Evolutionary conservation across 2,329 filamentous ascomycete genomes (phyloP), one percentile per base, ranked within the genome.

Genomic region (Colletotrichum limetticola): DNA sequence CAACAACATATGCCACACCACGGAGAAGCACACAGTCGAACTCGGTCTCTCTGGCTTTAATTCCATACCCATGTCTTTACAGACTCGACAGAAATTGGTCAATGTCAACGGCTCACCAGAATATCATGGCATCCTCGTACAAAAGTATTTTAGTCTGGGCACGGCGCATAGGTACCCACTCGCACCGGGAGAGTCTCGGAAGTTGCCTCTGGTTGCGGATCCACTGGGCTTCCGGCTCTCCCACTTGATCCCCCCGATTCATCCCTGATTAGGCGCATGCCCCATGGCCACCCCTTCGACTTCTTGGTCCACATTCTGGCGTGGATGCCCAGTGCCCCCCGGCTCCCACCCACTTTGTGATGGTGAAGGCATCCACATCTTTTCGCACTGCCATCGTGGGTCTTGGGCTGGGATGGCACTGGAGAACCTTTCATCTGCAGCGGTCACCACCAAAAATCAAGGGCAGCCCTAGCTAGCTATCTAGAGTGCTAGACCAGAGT

Each of bases 331-430:
- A 52, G n/a, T 42, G 46, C n/a, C 32, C 57, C 65, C 70, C 42
- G 56, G 59, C 57, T 26, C 35, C 35, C 30, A 8, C 14, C 32
- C 69, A 37, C 69, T 64, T 46, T 59, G 28, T 6, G 49, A 37
- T 49, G 19, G 42, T 49, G 42, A 8, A 49, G 42, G 19, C 19
- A 30, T 35, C 59, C 66, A 46, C 32, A 64, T 58, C 53, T 69
- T 16, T 64, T 64, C 59, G 66, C 65, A 68, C 69, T 72, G 69
- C 69, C 69, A 72, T 64, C 59, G 64, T 63, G 64, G 64, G 68
- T 58, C 65, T 63, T 71, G 37, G 63, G 56, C 65, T 32, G 64
- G 57, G 52, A 58, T 58, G 64, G 42, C 42, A 19, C 52, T 59
- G 65, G 64, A 62, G 58, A 71, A 53, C 35, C 16, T 57, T 53